Evolutionary conservation across 73 alveolate genomes (phyloP).

Genomic region (Tetrahymena borealis): DNA sequence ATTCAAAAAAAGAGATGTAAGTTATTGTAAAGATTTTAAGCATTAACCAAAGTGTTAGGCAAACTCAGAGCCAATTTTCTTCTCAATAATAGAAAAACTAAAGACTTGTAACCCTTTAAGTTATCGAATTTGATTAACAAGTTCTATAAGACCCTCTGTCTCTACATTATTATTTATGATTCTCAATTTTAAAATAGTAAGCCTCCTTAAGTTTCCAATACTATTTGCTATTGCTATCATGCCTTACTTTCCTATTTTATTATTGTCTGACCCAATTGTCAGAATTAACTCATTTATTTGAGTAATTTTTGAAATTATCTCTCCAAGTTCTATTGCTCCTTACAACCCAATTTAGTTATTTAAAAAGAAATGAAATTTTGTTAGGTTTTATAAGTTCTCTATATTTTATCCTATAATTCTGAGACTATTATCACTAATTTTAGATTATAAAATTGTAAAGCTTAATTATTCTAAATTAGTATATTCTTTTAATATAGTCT

Average conservation of each 20-base stretch:
- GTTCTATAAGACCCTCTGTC: not conserved
- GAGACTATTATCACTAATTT: not conserved
- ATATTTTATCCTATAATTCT: not conserved
- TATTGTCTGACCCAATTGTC: not conserved
- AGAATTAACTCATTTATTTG: not conserved
- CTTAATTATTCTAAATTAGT: not conserved
- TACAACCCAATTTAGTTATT: not conserved
- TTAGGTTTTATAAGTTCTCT: not conserved
- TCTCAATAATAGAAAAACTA: not conserved
- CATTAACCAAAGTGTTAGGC: not conserved
- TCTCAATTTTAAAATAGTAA: not conserved
- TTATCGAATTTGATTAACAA: not conserved
- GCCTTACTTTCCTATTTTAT: not conserved
- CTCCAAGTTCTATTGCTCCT: not conserved
- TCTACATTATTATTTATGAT: not conserved
- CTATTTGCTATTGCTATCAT: not conserved
- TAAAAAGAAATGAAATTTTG: not conserved
- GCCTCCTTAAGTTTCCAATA: not conserved
- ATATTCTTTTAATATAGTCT: not conserved
- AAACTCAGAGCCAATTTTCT: not conserved
- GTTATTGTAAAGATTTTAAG: not conserved
- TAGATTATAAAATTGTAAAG: not conserved
- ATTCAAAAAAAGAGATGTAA: not conserved
- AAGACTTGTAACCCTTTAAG: not conserved
- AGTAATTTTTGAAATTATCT: not conserved